phyloP scores from a whole-genome alignment of 83 land plant genomes.

The Thuja plicata region DNA sequence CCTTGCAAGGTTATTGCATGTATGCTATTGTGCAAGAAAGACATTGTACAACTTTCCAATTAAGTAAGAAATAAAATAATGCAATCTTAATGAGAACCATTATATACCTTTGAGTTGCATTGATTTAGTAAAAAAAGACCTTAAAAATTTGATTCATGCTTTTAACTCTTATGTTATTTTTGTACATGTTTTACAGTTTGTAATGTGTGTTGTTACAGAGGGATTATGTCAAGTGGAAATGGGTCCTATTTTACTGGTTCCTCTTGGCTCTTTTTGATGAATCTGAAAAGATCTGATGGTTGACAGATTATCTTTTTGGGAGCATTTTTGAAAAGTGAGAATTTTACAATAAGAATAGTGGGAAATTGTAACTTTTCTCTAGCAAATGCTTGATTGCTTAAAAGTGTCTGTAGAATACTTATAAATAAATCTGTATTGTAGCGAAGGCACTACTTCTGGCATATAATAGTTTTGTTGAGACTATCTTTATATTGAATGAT shows the following conservation, averaged over 20 bases:
- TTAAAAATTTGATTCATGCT: not conserved
- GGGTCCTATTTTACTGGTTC: conserved; percentile 83
- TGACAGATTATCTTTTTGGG: conserved; percentile 85
- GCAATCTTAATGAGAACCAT: not conserved
- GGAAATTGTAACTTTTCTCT: no score
- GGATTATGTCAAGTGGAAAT: conserved; percentile 97
- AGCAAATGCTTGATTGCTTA: no score
- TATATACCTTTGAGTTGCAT: not conserved
- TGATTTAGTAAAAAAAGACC: not conserved
- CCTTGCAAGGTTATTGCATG: conserved; percentile 92
- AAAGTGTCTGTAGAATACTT: no score
- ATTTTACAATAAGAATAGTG: conserved; percentile 22
- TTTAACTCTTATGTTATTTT: not conserved
- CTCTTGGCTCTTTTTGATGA: conserved; percentile 87
- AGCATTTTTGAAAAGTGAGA: conserved; percentile 77
- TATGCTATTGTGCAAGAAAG: not conserved
- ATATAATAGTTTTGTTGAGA: no score
- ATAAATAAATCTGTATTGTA: no score
- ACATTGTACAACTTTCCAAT: not conserved
- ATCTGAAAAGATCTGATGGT: conserved; percentile 75
- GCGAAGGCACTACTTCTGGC: no score
- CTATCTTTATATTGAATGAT: conserved; percentile 79
- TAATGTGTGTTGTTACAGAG: conserved; percentile 37
- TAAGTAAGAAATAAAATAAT: not conserved
- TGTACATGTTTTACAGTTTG: not conserved